phyloP scores from a whole-genome alignment of 768 basidiomycete genomes.

The Mrakia hoshinonis region DNA sequence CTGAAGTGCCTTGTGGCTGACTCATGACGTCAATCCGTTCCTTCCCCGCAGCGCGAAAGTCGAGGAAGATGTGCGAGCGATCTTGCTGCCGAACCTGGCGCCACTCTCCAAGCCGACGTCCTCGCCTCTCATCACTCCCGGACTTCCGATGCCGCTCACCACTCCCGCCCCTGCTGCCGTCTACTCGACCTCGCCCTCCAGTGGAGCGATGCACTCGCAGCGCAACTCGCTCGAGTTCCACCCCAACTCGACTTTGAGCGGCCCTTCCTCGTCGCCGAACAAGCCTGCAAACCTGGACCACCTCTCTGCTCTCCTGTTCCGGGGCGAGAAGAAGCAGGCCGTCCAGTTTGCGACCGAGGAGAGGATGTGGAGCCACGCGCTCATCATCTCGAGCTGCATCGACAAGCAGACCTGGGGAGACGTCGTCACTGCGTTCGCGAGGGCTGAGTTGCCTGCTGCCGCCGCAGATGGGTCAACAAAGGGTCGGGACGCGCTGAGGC shows the following conservation, averaged over 20 bases:
- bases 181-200: constrained; percentile 19
- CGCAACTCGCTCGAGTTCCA: not conserved
- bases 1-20: not conserved
- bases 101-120: constrained; percentile 4
- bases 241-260: not conserved
- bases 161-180: constrained; percentile 12
- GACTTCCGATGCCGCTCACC: not conserved
- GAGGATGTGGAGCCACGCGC: constrained; percentile 88
- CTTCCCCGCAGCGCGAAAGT: constrained; percentile 48
- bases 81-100: constrained; percentile 24
- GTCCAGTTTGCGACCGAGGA: constrained; percentile 81
- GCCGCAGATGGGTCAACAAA: not conserved
- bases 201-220: not conserved
- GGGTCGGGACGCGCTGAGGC: constrained; percentile 16
- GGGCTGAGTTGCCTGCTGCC: constrained; percentile 51
- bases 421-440: constrained; percentile 74
- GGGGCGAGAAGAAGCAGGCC: constrained; percentile 76
- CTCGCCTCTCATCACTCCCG: constrained; percentile 10
- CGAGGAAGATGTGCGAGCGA: constrained; percentile 59
- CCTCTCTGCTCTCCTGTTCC: constrained; percentile 68
- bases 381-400: constrained; percentile 84
- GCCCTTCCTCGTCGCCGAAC: not conserved
- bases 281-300: constrained; percentile 57
- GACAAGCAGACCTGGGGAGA: constrained; percentile 93
- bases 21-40: not conserved